Percentiles rank a stretch among this genome's conserved stretches.
These are phyloP conservation scores for Botryotinia convoluta DNA, from an alignment of 2,329 filamentous ascomycete genomes.

Conservation along the genomic window DNA sequence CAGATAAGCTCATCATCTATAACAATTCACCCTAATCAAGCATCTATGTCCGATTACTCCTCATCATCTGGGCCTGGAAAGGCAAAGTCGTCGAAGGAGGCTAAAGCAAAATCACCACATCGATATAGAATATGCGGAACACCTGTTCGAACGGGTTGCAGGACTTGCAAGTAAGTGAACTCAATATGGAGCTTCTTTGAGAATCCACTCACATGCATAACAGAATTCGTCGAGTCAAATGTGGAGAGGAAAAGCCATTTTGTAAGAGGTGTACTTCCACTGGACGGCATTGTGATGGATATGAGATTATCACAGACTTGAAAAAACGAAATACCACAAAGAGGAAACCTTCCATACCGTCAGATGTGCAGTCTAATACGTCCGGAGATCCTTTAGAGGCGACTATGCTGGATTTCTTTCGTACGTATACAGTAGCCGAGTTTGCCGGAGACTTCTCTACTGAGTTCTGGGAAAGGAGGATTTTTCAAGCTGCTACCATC, in stretches of 20 bases:
- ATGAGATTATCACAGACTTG: constrained; percentile 22
- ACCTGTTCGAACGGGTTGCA: constrained; percentile 34
- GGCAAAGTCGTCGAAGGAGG: not conserved
- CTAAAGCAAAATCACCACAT: constrained; percentile 29
- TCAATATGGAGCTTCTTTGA: not conserved
- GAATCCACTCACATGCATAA: constrained; percentile 4
- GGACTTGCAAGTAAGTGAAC: constrained; percentile 35
- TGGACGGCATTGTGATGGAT: constrained; percentile 36
- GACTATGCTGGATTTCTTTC: constrained; percentile 31
- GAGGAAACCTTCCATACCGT: not conserved
- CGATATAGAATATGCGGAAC: constrained; percentile 35
- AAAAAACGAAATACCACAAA: not conserved
- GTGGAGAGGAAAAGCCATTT: constrained; percentile 36
- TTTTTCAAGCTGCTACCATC: constrained; percentile 28
- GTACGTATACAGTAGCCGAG: constrained; percentile 28
- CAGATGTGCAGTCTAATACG: not conserved
- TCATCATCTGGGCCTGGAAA: not conserved
- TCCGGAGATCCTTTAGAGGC: constrained; percentile 29
- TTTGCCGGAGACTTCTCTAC: constrained; percentile 31
- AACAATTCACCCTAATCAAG: not conserved
- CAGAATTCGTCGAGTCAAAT: constrained; percentile 37
- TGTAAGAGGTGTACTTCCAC: constrained; percentile 36
- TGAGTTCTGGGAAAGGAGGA: constrained; percentile 34
- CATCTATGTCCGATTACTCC: not conserved
- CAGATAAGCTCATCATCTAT: not conserved